Conservation (phyloP, 495 filamentous ascomycete genomes). For the Neurospora sp. region DNA sequence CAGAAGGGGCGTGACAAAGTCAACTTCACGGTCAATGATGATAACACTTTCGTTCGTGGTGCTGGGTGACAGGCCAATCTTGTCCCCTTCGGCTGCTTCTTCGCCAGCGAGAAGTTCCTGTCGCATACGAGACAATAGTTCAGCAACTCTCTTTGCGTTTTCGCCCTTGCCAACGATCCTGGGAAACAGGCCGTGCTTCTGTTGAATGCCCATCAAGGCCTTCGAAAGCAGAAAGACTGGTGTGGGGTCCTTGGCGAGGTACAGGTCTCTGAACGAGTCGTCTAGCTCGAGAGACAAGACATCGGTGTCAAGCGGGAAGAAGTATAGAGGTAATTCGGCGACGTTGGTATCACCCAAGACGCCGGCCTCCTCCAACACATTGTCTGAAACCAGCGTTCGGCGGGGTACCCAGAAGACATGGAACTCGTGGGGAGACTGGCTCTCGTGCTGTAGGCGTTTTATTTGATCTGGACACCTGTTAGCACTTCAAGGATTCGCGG, state of each 20-base stretch:
- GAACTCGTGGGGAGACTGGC: conserved; percentile 85
- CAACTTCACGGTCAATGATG: conserved; percentile 90
- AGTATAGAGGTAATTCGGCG: conserved; percentile 74
- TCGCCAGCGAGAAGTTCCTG: conserved; percentile 79
- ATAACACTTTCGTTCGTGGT: conserved; percentile 79
- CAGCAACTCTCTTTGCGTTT: conserved; percentile 77
- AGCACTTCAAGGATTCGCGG: conserved; percentile 12
- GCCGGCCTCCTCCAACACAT: conserved; percentile 85
- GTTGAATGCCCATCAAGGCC: conserved; percentile 92
- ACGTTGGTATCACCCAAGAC: conserved; percentile 89
- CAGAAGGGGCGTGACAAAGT: conserved; percentile 80
- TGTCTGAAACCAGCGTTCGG: conserved; percentile 82
- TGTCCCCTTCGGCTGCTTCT: conserved; percentile 48
- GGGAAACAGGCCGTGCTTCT: conserved; percentile 86
- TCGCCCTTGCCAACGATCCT: conserved; percentile 95
- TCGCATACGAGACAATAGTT: conserved; percentile 86
- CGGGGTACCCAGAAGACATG: conserved; percentile 89
- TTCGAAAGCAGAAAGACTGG: conserved; percentile 77
- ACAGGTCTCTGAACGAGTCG: conserved; percentile 75
- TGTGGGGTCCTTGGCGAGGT: conserved; percentile 84
- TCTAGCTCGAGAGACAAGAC: conserved; percentile 85
- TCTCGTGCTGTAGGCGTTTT: conserved; percentile 73
- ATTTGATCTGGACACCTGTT: conserved; percentile 64
- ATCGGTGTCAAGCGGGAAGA: conserved; percentile 85
- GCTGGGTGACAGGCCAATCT: conserved; percentile 74